Conservation (phyloP, 1,139 yeast genomes). For the Diutina neorugosa region DNA sequence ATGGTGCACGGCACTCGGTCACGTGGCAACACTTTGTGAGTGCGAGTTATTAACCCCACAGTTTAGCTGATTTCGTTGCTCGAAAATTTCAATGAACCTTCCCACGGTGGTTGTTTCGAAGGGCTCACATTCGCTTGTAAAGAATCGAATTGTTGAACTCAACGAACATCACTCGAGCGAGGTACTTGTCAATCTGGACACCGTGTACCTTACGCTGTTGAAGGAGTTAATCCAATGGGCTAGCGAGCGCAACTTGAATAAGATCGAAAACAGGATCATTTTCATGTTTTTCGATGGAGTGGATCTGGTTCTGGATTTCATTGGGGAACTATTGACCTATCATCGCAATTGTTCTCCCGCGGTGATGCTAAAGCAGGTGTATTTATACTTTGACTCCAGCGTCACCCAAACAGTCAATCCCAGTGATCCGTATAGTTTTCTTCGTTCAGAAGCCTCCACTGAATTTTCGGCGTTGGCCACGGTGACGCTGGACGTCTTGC, state of each 20-base stretch:
- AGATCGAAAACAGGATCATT: constrained; percentile 20
- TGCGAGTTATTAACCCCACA: not conserved
- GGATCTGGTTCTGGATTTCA: constrained; percentile 19
- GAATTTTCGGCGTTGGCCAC: constrained; percentile 19
- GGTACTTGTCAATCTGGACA: constrained; percentile 16
- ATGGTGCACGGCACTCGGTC: not conserved
- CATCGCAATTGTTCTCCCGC: not conserved
- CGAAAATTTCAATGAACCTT: constrained; percentile 7
- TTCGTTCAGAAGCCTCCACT: constrained; percentile 5
- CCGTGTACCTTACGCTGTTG: constrained; percentile 19
- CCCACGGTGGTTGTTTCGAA: constrained; percentile 18
- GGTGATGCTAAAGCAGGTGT: constrained; percentile 15
- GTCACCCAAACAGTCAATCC: constrained; percentile 7
- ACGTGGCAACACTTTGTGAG: not conserved
- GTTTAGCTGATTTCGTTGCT: not conserved
- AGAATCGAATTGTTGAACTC: constrained; percentile 16
- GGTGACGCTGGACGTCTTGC: constrained; percentile 25
- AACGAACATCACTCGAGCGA: constrained; percentile 16
- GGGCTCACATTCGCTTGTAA: constrained; percentile 22
- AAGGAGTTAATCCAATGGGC: constrained; percentile 8
- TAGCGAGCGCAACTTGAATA: not conserved
- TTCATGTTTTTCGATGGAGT: constrained; percentile 32
- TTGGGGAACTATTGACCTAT: constrained; percentile 21
- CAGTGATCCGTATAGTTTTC: constrained; percentile 3
- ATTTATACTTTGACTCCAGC: constrained; percentile 24